A percentile compares a stretch with the other conserved stretches of the same genome.
phyloP scores from a whole-genome alignment of 495 filamentous ascomycete genomes.

The Xanthoparmelia taractica region DNA sequence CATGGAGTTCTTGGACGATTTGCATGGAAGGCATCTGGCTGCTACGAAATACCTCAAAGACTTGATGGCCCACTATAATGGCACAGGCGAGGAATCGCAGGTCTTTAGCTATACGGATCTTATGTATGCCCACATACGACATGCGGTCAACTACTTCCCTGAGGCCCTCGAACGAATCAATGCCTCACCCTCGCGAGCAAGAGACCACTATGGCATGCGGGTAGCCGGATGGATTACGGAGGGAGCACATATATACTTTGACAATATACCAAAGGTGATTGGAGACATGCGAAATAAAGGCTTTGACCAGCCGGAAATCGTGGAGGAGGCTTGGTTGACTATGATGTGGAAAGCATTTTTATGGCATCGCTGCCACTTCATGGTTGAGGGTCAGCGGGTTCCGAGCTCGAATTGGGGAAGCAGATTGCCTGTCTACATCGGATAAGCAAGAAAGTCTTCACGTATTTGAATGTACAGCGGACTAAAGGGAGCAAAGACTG shows the following conservation, averaged over 20 bases:
- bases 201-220: slow-evolving; percentile 13
- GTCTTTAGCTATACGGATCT: slow-evolving; percentile 14
- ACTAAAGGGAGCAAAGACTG: background rate
- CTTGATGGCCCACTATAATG: background rate
- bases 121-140: slow-evolving; percentile 12
- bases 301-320: slow-evolving; percentile 16
- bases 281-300: slow-evolving; percentile 16
- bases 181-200: slow-evolving; percentile 6
- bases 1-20: slow-evolving; percentile 7
- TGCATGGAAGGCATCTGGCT: background rate
- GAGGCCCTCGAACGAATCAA: slow-evolving; percentile 13
- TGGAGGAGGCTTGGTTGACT: slow-evolving; percentile 27
- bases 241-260: slow-evolving; percentile 19
- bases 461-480: background rate
- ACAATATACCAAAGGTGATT: slow-evolving; percentile 16
- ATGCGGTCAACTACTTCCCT: slow-evolving; percentile 12
- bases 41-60: slow-evolving; percentile 7
- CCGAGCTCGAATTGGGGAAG: slow-evolving; percentile 28
- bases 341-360: slow-evolving; percentile 29
- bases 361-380: slow-evolving; percentile 28
- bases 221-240: slow-evolving; percentile 18
- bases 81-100: background rate
- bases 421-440: slow-evolving; percentile 29
- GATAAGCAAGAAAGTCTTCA: slow-evolving; percentile 14
- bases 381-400: slow-evolving; percentile 25